Base-by-base conservation (phyloP, 75 land plant species). In the Selaginella tamariscina region DNA sequence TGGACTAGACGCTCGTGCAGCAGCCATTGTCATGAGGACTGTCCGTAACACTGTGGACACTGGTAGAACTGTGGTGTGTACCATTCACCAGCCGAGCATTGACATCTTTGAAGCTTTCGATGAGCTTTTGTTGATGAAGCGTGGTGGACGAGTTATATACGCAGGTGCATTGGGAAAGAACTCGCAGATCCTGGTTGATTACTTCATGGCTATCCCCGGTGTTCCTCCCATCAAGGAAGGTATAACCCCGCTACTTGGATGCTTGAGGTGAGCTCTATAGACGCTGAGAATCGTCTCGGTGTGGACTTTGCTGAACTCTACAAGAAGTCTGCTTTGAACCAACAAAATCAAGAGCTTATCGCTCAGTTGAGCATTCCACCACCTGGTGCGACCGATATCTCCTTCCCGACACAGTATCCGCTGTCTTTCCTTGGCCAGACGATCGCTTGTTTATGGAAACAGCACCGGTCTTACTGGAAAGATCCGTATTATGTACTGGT, bases 351-450 rank as follows among this genome's bases (percentile, higher is more conserved):
- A 20, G 60, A 54, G 27, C 68, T 55, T 0, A 66, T 75, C 24
- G 32, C 64, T n/a, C 60, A 75, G 49, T 65, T 75, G 27, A 72
- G 75, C 31, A 29, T 27, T 15, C 78, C 62, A 8, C 18, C 21
- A 8, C 62, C 62, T 5, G 62, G 62, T 9, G n/a, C 62, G 24
- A n/a, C 8, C 8, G 62, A 59, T 23, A 21, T 59, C 5, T 21
- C 9, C n/a, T 59, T 59, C 23, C 27, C 21, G 21, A 59, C 62
- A n/a, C 27, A 59, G n/a, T 27, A 59, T n/a, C 26, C 62, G 5
- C 26, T 59, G 62, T 21, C 21, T 5, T 21, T 27, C 21, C 26
- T 59, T 5, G 23, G 24, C 8, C 62, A 59, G 62, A 8, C 23
- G 18, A 59, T 23, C n/a, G 62, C 18, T 9, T 59, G 62, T 23